Evolutionary conservation across 805 yeast genomes (phyloP), one percentile per base, ranked within the genome.

Genomic region (Candida qinlingensis): DNA sequence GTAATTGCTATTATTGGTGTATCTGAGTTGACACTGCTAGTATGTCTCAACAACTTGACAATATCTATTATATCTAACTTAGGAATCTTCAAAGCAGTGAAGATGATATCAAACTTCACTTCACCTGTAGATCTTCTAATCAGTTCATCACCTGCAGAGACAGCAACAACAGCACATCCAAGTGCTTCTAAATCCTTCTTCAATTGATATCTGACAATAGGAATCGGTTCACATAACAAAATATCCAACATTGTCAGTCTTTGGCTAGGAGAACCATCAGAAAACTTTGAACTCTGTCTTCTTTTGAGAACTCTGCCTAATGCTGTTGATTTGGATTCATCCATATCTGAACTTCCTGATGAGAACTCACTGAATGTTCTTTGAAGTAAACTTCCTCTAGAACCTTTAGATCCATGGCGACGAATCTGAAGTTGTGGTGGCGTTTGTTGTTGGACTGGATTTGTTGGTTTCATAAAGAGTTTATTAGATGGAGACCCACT

Each of bases 141-240:
- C 50, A 90, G 72, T 52, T 90, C 97, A 51, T 89, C 92, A 1
- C 96, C 96, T 50, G 82, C 81, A 0, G 81, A 71, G 6, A 87
- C 85, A 3, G 86, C 72, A 5, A 87, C 86, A 7, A 89, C 96
- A 10, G 83, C 80, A 67, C 96, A 89, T 1, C 95, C 96, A 27
- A 82, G 61, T 45, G 75, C 73, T 51, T 80, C 87, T 49, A 92
- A 69, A 52, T 83, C 74, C 50, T 75, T 78, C 39, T 80, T 76
- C 29, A 84, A 75, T 11, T 87, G 74, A 58, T 79, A 87, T 43
- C 96, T 68, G 55, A 87, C 83, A 48, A 85, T 85, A 0, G 96
- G 94, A 51, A 87, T 87, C 2, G 94, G 89, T 58, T 89, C 96
- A 65, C 97, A 90, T 11, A 89, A 71, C 41, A 92, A 69, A 5